A percentile compares a stretch with the other conserved stretches of the same genome.
Conservation (phyloP, 2,329 filamentous ascomycete genomes). For the Sarocladium brachiariae region DNA sequence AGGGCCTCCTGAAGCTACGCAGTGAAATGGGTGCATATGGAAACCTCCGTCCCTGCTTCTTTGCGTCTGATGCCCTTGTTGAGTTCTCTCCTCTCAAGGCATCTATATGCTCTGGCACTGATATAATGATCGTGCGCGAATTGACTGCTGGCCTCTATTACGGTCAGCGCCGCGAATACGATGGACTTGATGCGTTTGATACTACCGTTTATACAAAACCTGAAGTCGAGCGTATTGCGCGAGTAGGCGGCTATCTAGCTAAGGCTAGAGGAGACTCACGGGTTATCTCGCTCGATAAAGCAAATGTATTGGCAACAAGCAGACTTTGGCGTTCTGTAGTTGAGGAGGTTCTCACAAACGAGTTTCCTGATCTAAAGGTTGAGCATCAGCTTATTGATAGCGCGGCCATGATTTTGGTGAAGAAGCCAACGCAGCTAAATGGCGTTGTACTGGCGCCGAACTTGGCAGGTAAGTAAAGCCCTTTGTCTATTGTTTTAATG, state of each 20-base stretch:
- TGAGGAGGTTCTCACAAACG: constrained; percentile 68
- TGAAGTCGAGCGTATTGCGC: constrained; percentile 80
- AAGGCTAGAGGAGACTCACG: constrained; percentile 59
- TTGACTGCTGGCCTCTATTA: constrained; percentile 91
- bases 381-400: constrained; percentile 87
- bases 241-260: constrained; percentile 72
- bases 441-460: constrained; percentile 87
- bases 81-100: constrained; percentile 79
- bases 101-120: constrained; percentile 71
- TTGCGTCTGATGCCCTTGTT: constrained; percentile 77
- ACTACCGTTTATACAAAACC: constrained; percentile 75
- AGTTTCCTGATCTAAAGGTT: constrained; percentile 78
- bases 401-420: constrained; percentile 91
- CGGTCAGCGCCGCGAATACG: constrained; percentile 73
- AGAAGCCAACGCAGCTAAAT: constrained; percentile 69
- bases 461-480: constrained; percentile 19
- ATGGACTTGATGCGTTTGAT: constrained; percentile 65
- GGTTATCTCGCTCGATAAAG: constrained; percentile 85
- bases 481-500: constrained; percentile 13
- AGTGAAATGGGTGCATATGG: constrained; percentile 88
- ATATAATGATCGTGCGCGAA: constrained; percentile 88
- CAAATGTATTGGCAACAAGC: constrained; percentile 83
- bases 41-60: constrained; percentile 90
- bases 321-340: constrained; percentile 81
- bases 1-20: constrained; percentile 79